Conservation (phyloP, 192 early-diverging fungal species). For the Podila clonocystis region DNA sequence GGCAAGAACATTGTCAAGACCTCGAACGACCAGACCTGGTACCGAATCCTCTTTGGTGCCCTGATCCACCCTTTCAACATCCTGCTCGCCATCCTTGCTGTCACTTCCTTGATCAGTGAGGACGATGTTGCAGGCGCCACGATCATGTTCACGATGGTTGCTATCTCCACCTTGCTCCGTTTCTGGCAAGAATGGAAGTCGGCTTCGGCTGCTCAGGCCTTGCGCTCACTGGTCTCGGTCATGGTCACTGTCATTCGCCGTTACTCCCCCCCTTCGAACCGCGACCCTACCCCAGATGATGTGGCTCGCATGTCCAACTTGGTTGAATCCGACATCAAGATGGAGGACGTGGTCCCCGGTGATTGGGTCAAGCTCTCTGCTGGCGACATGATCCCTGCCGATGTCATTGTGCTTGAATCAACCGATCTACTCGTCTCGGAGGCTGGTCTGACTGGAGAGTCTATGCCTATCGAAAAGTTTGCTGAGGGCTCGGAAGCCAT, state of each 20-base stretch:
- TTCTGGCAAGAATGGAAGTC: constrained; percentile 60
- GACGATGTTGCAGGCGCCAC: constrained; percentile 19
- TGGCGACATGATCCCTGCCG: constrained; percentile 56
- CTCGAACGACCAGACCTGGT: constrained; percentile 34
- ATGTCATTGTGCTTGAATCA: constrained; percentile 51
- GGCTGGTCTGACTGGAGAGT: constrained; percentile 58
- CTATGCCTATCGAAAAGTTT: constrained; percentile 59
- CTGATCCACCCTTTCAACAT: constrained; percentile 58
- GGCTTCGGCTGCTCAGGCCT: constrained; percentile 18
- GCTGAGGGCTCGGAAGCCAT: constrained; percentile 17
- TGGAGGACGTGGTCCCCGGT: constrained; percentile 57
- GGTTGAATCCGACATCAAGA: constrained; percentile 41
- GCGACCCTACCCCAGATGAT: constrained; percentile 48
- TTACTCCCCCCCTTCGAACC: constrained; percentile 37
- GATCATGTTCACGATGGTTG: constrained; percentile 54
- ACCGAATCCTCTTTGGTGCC: constrained; percentile 49
- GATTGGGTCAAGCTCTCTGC: constrained; percentile 56
- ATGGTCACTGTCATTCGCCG: constrained; percentile 47
- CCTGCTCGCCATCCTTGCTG: constrained; percentile 35
- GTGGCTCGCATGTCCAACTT: constrained; percentile 22
- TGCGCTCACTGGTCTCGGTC: constrained; percentile 50
- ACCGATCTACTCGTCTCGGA: constrained; percentile 63
- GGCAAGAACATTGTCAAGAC: constrained; percentile 33
- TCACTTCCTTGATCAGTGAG: constrained; percentile 20
- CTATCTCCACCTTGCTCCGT: constrained; percentile 43